A percentile compares a stretch with the other conserved stretches of the same genome.
These are phyloP conservation scores for Corynascus novoguineensis DNA, from an alignment of 495 filamentous ascomycete species.

Conservation along the genomic window DNA sequence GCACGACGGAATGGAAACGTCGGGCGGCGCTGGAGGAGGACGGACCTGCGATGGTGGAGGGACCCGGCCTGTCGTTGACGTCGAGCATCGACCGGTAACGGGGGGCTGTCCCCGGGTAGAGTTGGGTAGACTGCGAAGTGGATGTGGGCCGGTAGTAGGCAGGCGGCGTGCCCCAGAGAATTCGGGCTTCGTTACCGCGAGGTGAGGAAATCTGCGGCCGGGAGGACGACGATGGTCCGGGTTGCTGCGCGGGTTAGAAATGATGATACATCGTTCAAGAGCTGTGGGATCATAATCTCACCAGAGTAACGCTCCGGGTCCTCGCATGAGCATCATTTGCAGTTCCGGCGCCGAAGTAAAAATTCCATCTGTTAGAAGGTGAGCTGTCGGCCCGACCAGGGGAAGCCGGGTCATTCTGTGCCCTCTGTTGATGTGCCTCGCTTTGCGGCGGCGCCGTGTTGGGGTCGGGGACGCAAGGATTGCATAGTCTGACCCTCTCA, in stretches of 20 bases:
- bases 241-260: slow-evolving; percentile 17
- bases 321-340: slow-evolving; percentile 30
- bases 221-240: slow-evolving; percentile 16
- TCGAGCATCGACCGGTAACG: slow-evolving; percentile 26
- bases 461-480: slow-evolving; percentile 90
- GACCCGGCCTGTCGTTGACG: slow-evolving; percentile 18
- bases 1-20: slow-evolving; percentile 23
- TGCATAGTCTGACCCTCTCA: slow-evolving; percentile 85
- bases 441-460: slow-evolving; percentile 62
- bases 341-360: slow-evolving; percentile 20
- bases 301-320: slow-evolving; percentile 43
- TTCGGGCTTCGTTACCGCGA: slow-evolving; percentile 26
- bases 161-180: slow-evolving; percentile 36
- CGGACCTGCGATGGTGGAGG: slow-evolving; percentile 17
- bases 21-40: slow-evolving; percentile 22
- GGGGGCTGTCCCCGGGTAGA: slow-evolving; percentile 16
- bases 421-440: slow-evolving; percentile 23
- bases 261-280: not conserved
- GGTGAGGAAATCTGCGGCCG: slow-evolving; percentile 17
- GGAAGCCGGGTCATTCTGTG: slow-evolving; percentile 23
- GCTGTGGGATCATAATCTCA: not conserved
- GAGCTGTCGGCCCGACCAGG: not conserved
- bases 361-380: slow-evolving; percentile 16
- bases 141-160: slow-evolving; percentile 31
- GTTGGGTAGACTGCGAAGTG: slow-evolving; percentile 24